Percentiles rank a stretch among this genome's conserved stretches.
Evolutionary conservation across 2,329 filamentous ascomycete species (phyloP).

Genomic region (Colletotrichum sp.): DNA sequence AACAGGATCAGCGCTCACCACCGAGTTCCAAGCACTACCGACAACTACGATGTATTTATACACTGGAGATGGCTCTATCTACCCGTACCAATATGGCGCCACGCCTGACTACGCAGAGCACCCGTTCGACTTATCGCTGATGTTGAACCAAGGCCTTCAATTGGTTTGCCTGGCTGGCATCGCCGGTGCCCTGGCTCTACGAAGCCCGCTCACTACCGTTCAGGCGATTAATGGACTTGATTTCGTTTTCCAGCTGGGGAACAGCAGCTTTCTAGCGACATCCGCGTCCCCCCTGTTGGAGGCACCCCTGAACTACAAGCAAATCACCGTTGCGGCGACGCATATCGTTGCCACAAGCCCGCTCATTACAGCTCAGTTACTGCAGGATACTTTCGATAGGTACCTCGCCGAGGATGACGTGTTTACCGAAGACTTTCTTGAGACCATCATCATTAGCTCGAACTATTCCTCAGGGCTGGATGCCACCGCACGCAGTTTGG

Average conservation of each 20-base stretch:
- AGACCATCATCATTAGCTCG: background rate
- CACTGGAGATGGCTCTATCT: background rate
- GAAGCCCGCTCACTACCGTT: background rate
- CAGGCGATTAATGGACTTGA: background rate
- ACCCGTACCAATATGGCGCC: background rate
- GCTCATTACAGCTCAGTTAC: background rate
- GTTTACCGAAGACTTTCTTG: background rate
- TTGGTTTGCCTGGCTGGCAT: background rate
- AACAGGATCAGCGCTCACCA: background rate
- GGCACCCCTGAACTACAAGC: background rate
- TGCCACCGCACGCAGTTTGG: background rate
- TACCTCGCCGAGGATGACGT: background rate
- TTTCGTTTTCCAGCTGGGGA: background rate
- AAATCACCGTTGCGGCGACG: background rate
- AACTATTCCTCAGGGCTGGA: background rate
- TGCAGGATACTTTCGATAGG: background rate
- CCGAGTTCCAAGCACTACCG: background rate
- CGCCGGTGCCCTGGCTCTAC: background rate
- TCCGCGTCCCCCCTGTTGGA: rapidly evolving
- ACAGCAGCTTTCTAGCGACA: background rate
- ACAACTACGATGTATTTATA: background rate
- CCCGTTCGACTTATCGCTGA: background rate
- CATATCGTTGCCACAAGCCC: background rate
- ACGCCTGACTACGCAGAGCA: background rate
- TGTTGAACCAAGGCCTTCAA: background rate